Evolutionary conservation across 2,329 filamentous ascomycete species (phyloP), one percentile per base, ranked within the genome.

Genomic region (Penicillium sp.): DNA sequence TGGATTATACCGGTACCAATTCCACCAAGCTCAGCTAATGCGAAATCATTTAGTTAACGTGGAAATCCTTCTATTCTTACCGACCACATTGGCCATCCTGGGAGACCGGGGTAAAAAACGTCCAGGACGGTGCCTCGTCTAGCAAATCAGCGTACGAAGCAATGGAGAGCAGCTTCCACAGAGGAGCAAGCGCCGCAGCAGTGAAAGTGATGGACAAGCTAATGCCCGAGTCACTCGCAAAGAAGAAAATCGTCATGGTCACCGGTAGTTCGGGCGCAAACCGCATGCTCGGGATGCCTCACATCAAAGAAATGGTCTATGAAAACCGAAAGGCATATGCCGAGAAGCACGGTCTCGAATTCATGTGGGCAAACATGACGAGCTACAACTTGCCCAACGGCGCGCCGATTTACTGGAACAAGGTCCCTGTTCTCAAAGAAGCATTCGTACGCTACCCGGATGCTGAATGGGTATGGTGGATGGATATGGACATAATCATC

Each of bases 261-360:
- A 54, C 46, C 13, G 52, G 48, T 4, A 52, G 52, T n/a, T 29
- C 52, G 2, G 48, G 48, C 15, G 46, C 39, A 24, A 45, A 35
- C 28, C 48, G 52, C 27, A 52, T 54, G 38, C 23, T 54, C n/a
- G 45, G 42, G 3, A 42, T 52, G 18, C 48, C 52, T 32, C 32
- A 49, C 24, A 49, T 54, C 33, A 51, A 54, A 32, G 48, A 54
- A 6, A 51, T 48, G 49, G 38, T 52, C 12, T 51, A 50, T 10
- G 49, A 51, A 12, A 52, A 54, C 13, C 29, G 52, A 4, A 52
- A 42, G 38, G 52, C 51, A 13, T 53, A 53, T 25, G 45, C 44
- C 6, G 32, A 51, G 15, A 46, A 35, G 10, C 52, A 52, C 35
- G 44, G 44, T 3, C 6, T 45, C 6, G 38, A 49, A 24, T 46